Evolutionary conservation across 441 rosid genomes (phyloP).

Genomic region (Brassica balearica): DNA sequence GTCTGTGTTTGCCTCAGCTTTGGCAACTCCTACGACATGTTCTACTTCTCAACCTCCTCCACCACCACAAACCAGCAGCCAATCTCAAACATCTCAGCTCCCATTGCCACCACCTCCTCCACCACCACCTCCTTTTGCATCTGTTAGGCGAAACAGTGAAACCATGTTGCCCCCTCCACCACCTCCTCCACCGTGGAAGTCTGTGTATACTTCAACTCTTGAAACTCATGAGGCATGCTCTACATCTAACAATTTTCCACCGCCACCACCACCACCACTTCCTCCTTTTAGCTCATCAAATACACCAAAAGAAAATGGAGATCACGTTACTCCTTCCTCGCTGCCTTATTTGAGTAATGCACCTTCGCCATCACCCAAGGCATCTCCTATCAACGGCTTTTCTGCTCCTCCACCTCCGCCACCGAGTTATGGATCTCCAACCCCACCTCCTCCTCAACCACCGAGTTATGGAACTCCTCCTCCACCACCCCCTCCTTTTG

Average conservation of each 20-base stretch:
- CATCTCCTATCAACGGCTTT: background rate
- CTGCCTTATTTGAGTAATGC: conserved; percentile 31
- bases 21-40: conserved; percentile 34
- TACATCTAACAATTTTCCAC: conserved; percentile 25
- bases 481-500: conserved; percentile 38
- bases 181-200: conserved; percentile 50
- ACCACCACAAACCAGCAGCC: conserved; percentile 29
- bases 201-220: conserved; percentile 41
- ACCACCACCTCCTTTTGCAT: conserved; percentile 45
- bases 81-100: conserved; percentile 24
- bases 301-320: conserved; percentile 30
- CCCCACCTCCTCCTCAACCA: conserved; percentile 47
- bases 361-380: conserved; percentile 22
- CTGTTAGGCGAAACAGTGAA: conserved; percentile 43
- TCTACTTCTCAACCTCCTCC: conserved; percentile 43
- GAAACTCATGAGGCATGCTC: conserved; percentile 27
- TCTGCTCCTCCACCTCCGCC: conserved; percentile 41
- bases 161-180: conserved; percentile 42
- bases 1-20: conserved; percentile 44
- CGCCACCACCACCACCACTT: conserved; percentile 21
- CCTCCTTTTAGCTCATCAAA: conserved; percentile 38
- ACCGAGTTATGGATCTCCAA: conserved; percentile 43
- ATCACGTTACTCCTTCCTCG: conserved; percentile 13
- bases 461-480: conserved; percentile 33
- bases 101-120: conserved; percentile 40